Base-by-base conservation (phyloP, 2,329 filamentous ascomycete genomes). In the Fusarium ambrosium region DNA sequence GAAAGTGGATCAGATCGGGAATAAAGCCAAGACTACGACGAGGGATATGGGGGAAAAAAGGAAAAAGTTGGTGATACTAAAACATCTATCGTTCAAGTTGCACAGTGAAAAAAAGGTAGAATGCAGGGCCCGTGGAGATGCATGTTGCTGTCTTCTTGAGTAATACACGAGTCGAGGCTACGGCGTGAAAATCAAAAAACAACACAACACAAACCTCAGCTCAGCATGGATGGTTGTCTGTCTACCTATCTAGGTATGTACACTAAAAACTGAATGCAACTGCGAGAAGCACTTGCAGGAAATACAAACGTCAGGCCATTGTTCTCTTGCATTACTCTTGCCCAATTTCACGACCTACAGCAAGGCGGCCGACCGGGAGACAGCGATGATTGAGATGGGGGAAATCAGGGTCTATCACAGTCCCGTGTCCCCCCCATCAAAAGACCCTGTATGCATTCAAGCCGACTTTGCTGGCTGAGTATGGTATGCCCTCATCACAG, bases 231-330 rank as follows among this genome's bases (percentile, higher is more conserved):
- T 24, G 22, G n/a, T n/a, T 58, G n/a, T 37, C 6, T 58, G n/a
- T 37, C 18, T 58, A 22, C 20, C 32, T n/a, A 24, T 18, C 45
- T 18, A 51, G 45, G 45, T 27, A 51, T 51, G 14, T 22, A 58
- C 45, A 62, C 59, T 62, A 73, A 73, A 73, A 73, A 73, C 4
- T 60, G 27, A 29, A 29, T 29, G 27, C 70, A 72, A 72, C 70
- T 58, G 39, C 29, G 18, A 51, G 45, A 48, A 51, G 48, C 70
- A 65, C 67, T 61, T 37, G 67, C 69, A 45, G 41, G 8, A n/a
- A 41, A 45, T 13, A 14, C 6, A 22, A 16, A 66, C 41, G 45
- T 62, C 64, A 62, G 64, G 56, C 56, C 56, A 62, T 51, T 4
- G 27, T 10, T 10, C 27, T 32, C 29, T 32, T 32, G 29, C 29